Base-by-base conservation (phyloP, 192 early-diverging fungal genomes). In the Backusella tarrabulga region DNA sequence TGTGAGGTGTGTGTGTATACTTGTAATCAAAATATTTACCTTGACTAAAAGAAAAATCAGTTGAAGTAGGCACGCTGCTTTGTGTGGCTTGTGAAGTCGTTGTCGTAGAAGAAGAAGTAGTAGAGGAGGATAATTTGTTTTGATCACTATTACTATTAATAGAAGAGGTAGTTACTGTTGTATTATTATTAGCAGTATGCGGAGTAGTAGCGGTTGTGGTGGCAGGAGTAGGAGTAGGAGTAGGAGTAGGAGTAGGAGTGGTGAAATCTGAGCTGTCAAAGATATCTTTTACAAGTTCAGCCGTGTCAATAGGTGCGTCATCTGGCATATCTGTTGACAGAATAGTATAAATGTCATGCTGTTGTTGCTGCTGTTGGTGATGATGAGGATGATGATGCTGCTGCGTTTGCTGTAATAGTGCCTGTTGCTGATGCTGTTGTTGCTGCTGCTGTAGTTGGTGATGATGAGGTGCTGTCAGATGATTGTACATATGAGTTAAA, bases 271-370 rank as follows among this genome's bases (percentile, higher is more conserved):
- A 41, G 21, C 68, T 70, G 56, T 63, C 56, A 36, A 70, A 70
- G 34, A 70, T 70, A 70, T 21, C 68, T 5, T 70, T 70, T 35
- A 70, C 68, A 21, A 70, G 38, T 70, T 35, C 68, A 21, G 35
- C 71, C 6, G 71, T 72, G 6, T 72, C 71, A 38, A 70, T 70
- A 38, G 68, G 68, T 41, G n/a, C 68, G 19, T 70, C 68, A 19
- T 68, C 67, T 68, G 67, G 29, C 67, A 36, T 35, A 68, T 68
- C 67, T 36, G 35, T 68, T 68, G 67, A 35, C 34, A 68, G 35
- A 36, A 68, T 34, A 17, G 67, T 34, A 32, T 68, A 68, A 68
- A 68, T 68, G 34, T 68, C 67, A 34, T 68, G 29, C 2, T 68
- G 15, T n/a, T 63, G 56, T 12, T 63, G 56, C 3, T 26, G 56